phyloP scores from a whole-genome alignment of 2,329 filamentous ascomycete genomes.

The Trichoderma endophyticum region DNA sequence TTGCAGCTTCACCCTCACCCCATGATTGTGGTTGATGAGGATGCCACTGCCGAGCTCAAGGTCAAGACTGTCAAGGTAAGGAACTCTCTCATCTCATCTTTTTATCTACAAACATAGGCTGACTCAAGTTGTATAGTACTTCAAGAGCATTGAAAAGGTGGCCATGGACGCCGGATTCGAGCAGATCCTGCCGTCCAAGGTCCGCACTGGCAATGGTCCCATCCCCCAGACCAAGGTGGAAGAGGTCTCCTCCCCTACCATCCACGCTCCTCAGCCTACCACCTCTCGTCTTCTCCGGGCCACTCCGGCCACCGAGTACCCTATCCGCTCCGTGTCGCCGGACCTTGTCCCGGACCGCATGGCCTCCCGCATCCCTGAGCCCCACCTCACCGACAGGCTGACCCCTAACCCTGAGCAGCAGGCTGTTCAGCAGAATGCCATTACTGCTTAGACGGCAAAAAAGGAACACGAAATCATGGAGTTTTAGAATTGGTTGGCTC shows the following conservation, averaged over 20 bases:
- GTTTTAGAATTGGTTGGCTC: conserved; percentile 18
- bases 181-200: conserved; percentile 55
- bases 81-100: background rate
- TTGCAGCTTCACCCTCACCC: conserved; percentile 78
- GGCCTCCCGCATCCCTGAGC: conserved; percentile 55
- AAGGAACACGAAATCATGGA: background rate
- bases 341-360: conserved; percentile 62
- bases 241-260: conserved; percentile 43
- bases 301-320: conserved; percentile 54
- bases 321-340: conserved; percentile 53
- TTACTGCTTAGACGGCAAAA: conserved; percentile 19
- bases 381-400: conserved; percentile 42
- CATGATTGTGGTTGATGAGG: conserved; percentile 80
- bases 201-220: conserved; percentile 50
- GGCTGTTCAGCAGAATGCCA: conserved; percentile 23
- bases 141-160: conserved; percentile 67
- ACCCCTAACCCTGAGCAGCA: conserved; percentile 50
- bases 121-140: conserved; percentile 47
- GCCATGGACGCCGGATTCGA: conserved; percentile 56
- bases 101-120: background rate
- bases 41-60: conserved; percentile 69
- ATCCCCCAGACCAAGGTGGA: conserved; percentile 41
- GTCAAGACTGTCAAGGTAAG: conserved; percentile 67
- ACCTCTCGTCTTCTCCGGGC: conserved; percentile 54
- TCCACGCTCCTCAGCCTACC: conserved; percentile 53